Evolutionary conservation across 495 filamentous ascomycete species (phyloP).

Genomic region (Lepraria neglecta): DNA sequence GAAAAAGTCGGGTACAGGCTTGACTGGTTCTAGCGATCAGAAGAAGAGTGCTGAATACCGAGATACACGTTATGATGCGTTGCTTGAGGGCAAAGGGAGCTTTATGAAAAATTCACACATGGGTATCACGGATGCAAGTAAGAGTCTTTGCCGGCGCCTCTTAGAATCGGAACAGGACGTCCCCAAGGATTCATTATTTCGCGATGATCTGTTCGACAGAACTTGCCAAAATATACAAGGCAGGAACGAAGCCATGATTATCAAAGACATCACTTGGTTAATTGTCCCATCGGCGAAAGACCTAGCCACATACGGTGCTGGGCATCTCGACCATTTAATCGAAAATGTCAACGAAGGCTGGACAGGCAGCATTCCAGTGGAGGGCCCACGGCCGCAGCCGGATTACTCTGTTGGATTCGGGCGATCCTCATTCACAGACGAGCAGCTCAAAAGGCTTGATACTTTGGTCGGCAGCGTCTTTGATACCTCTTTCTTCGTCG

Average conservation of each 20-base stretch:
- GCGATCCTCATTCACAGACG: conserved; percentile 37
- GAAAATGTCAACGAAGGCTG: conserved; percentile 43
- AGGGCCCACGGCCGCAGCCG: conserved; percentile 37
- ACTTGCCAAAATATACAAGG: conserved; percentile 30
- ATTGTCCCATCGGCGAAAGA: conserved; percentile 37
- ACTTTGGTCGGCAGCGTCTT: conserved; percentile 31
- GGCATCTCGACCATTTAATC: conserved; percentile 32
- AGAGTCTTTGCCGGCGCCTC: conserved; percentile 28
- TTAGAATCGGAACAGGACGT: conserved; percentile 31
- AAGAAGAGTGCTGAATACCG: conserved; percentile 38
- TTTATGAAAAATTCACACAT: conserved; percentile 36
- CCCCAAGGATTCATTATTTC: conserved; percentile 36
- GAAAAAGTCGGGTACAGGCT: no score
- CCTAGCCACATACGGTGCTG: conserved; percentile 29
- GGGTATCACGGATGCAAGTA: conserved; percentile 31
- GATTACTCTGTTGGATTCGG: conserved; percentile 42
- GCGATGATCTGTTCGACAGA: conserved; percentile 32
- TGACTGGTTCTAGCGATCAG: no score
- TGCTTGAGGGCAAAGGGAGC: conserved; percentile 37
- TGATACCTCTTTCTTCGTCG: conserved; percentile 34
- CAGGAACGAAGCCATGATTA: conserved; percentile 37
- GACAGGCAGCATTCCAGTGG: conserved; percentile 34
- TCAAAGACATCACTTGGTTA: conserved; percentile 36
- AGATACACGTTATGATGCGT: conserved; percentile 30
- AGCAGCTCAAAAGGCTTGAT: conserved; percentile 37